These are phyloP conservation scores for Russula sp. DNA, from an alignment of 768 basidiomycete genomes.

Conservation along the genomic window DNA sequence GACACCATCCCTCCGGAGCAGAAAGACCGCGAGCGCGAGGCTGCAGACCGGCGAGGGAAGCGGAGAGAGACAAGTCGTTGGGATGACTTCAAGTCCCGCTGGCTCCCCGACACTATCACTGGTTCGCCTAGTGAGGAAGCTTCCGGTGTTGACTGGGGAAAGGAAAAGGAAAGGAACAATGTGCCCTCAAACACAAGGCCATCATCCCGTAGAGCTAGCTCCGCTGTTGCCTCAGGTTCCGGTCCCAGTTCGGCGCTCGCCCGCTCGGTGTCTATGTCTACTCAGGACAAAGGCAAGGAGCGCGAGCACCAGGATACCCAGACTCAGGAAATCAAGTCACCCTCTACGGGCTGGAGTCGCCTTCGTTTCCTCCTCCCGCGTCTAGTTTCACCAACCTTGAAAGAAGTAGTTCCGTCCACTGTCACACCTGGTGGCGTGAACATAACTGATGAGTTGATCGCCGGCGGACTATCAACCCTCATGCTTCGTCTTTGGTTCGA, in stretches of 20 bases:
- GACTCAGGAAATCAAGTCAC: constrained; percentile 24
- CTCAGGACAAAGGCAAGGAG: constrained; percentile 7
- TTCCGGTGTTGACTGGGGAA: constrained; percentile 30
- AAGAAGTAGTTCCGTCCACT: constrained; percentile 34
- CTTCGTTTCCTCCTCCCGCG: constrained; percentile 61
- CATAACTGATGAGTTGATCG: constrained; percentile 76
- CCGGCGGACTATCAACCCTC: constrained; percentile 69
- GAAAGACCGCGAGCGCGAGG: constrained; percentile 34
- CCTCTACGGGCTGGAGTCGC: constrained; percentile 48
- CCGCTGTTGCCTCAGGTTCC: constrained; percentile 6
- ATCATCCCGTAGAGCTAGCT: not conserved
- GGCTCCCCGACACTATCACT: constrained; percentile 45
- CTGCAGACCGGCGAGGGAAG: constrained; percentile 48
- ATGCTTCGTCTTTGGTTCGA: constrained; percentile 83
- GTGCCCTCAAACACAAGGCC: not conserved
- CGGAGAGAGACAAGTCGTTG: constrained; percentile 37
- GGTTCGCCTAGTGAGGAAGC: constrained; percentile 41
- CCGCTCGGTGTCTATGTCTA: not conserved
- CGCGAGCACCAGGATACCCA: constrained; percentile 9
- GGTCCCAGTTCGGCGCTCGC: not conserved
- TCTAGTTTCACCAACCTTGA: constrained; percentile 32
- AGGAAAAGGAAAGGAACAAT: constrained; percentile 14
- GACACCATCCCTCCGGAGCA: constrained; percentile 37
- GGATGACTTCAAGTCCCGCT: constrained; percentile 38
- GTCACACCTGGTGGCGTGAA: constrained; percentile 53